Evolutionary conservation across 768 basidiomycete species (phyloP), one percentile per base, ranked within the genome.

Genomic region (Serendipita sp.): DNA sequence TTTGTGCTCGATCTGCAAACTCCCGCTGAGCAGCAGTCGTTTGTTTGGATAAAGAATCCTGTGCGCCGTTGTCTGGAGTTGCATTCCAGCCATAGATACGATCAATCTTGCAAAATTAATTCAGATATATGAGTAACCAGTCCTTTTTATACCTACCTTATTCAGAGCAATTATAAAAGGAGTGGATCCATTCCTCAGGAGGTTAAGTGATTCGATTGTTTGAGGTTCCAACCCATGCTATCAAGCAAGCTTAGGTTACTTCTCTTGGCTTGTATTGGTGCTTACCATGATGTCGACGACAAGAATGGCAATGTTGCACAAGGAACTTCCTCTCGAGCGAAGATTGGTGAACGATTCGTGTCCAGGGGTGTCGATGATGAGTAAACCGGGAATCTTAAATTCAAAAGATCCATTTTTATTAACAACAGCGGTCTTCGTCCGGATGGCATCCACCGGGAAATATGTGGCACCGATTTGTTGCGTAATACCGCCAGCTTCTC

Each of bases 401-500:
- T 98, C 91, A 75, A 88, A 86, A 45, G 74, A 73, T 66, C 84
- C 84, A 69, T 90, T 86, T 88, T 90, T 87, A 76, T 97, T 95
- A 76, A 98, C 76, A n/a, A 97, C 93, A 13, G 79, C 79, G 3
- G 96, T 98, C 80, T 98, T 98, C 44, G 81, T 82, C 75, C 85
- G 83, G 74, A 99, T 96, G 4, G 95, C 94, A 3, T 91, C 88
- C 36, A 88, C 86, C 40, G 96, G 96, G 84, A 99, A 98, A 78
- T 94, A 99, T 0, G 96, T 98, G 23, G 96, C 96, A 79, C 96
- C 96, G 68, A 99, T 99, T 74, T 99, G 96, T 74, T 98, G 96
- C 0, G 96, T 99, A 74, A 99, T 99, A 76, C 96, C 96, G 68
- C 96, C 96, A 2, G 96, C 96, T 81, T 99, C 96, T 63, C 96